Evolutionary conservation across 1,139 yeast genomes (phyloP).

Genomic region (Yamadazyma taylorii): DNA sequence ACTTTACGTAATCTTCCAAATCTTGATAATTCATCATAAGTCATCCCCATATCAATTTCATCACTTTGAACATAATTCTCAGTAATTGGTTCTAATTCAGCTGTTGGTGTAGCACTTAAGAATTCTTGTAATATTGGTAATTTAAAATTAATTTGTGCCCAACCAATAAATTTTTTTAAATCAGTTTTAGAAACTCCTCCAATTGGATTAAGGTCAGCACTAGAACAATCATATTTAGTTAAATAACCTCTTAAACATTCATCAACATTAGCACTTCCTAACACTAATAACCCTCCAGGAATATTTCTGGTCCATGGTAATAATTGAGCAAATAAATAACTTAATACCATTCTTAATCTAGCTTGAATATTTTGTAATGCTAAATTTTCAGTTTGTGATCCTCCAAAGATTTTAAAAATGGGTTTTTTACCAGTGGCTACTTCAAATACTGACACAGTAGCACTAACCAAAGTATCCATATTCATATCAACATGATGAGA

Average conservation of each 20-base stretch:
- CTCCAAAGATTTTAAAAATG: slow-evolving; percentile 88
- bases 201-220: slow-evolving; percentile 95
- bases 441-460: slow-evolving; percentile 76
- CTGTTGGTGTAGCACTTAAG: slow-evolving; percentile 91
- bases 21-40: slow-evolving; percentile 86
- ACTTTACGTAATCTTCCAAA: slow-evolving; percentile 93
- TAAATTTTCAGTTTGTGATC: slow-evolving; percentile 83
- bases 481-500: slow-evolving; percentile 89
- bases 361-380: slow-evolving; percentile 97
- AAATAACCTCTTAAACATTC: slow-evolving; percentile 93
- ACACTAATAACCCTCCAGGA: slow-evolving; percentile 79
- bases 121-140: slow-evolving; percentile 78
- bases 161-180: slow-evolving; percentile 77
- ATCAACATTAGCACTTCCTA: slow-evolving; percentile 98
- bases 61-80: slow-evolving; percentile 90
- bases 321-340: slow-evolving; percentile 89
- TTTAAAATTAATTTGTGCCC: slow-evolving; percentile 68
- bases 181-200: slow-evolving; percentile 97
- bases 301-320: slow-evolving; percentile 88
- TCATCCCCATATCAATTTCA: slow-evolving; percentile 97
- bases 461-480: slow-evolving; percentile 79
- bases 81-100: slow-evolving; percentile 96
- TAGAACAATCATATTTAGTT: slow-evolving; percentile 94
- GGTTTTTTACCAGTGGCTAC: slow-evolving; percentile 90
- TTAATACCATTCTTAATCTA: slow-evolving; percentile 88